phyloP scores from a whole-genome alignment of 2,329 filamentous ascomycete genomes.

The Lojkania enalia region DNA sequence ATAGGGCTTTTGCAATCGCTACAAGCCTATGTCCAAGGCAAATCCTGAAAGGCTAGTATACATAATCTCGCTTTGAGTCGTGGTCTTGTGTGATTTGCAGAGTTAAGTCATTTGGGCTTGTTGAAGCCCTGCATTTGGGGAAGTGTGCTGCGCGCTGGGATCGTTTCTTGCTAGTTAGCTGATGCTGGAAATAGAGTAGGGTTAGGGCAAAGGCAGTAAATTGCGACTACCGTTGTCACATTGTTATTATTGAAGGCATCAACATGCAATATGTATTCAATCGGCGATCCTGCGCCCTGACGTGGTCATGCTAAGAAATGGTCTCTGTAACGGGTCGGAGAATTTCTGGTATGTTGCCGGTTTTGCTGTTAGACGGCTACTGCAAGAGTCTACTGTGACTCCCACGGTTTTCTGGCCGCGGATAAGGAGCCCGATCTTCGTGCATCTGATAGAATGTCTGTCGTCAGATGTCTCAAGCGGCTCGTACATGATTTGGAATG shows the following conservation, averaged over 20 bases:
- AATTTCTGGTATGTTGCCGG: too few species aligned
- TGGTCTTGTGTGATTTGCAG: slow-evolving; percentile 8
- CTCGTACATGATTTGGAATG: not conserved
- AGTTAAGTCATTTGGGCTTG: not conserved
- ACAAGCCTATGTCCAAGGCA: not conserved
- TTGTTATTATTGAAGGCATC: too few species aligned
- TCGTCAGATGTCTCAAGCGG: slow-evolving; percentile 1
- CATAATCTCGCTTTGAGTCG: not conserved
- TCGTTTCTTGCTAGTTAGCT: too few species aligned
- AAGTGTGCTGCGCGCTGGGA: too few species aligned
- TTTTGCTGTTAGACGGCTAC: not conserved
- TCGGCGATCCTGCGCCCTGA: too few species aligned
- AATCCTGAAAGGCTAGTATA: not conserved
- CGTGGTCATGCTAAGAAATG: too few species aligned
- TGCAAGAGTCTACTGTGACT: slow-evolving; percentile 2
- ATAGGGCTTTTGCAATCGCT: too few species aligned
- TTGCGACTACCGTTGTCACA: too few species aligned
- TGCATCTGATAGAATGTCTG: not conserved
- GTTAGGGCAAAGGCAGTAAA: too few species aligned
- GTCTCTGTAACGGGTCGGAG: too few species aligned
- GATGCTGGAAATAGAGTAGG: too few species aligned
- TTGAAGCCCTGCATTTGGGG: not conserved
- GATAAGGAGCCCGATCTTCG: not conserved
- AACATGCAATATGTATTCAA: too few species aligned
- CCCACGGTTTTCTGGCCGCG: not conserved